Conservation (phyloP, 2,329 filamentous ascomycete species). For the Harringtonia lauricola region DNA sequence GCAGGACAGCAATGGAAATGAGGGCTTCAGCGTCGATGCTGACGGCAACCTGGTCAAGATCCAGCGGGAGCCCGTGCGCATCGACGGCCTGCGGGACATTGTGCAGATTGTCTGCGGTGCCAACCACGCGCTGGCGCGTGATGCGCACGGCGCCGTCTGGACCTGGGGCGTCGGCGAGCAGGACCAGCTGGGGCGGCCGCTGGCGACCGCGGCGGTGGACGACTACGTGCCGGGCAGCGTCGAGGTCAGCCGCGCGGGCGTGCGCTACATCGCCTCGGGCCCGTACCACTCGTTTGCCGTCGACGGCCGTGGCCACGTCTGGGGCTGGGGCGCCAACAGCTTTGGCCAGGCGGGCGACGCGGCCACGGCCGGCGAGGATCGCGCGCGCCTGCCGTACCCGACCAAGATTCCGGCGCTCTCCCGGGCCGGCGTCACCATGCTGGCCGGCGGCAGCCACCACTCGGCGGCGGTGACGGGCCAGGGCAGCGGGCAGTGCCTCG, state of each 20-base stretch:
- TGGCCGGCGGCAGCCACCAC: slow-evolving; percentile 52
- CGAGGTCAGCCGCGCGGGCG: slow-evolving; percentile 8
- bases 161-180: slow-evolving; percentile 55
- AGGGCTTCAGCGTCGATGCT: background rate
- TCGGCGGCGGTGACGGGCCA: slow-evolving; percentile 30
- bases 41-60: background rate
- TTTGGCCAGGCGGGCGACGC: slow-evolving; percentile 48
- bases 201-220: slow-evolving; percentile 6
- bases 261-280: slow-evolving; percentile 42
- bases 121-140: slow-evolving; percentile 47
- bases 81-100: slow-evolving; percentile 37
- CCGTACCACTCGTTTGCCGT: slow-evolving; percentile 55
- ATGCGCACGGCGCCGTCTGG: slow-evolving; percentile 27
- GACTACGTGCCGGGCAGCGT: slow-evolving; percentile 23
- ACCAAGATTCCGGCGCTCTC: slow-evolving; percentile 1
- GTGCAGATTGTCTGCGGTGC: slow-evolving; percentile 40
- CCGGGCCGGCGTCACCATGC: background rate
- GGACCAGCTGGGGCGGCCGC: slow-evolving; percentile 47
- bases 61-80: slow-evolving; percentile 26
- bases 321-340: slow-evolving; percentile 55
- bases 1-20: background rate
- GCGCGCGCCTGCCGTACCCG: background rate
- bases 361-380: background rate
- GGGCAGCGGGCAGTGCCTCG: slow-evolving; percentile 19
- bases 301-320: slow-evolving; percentile 46